Base-by-base conservation (phyloP, 148 eudicot genomes). In the Drosera capensis region DNA sequence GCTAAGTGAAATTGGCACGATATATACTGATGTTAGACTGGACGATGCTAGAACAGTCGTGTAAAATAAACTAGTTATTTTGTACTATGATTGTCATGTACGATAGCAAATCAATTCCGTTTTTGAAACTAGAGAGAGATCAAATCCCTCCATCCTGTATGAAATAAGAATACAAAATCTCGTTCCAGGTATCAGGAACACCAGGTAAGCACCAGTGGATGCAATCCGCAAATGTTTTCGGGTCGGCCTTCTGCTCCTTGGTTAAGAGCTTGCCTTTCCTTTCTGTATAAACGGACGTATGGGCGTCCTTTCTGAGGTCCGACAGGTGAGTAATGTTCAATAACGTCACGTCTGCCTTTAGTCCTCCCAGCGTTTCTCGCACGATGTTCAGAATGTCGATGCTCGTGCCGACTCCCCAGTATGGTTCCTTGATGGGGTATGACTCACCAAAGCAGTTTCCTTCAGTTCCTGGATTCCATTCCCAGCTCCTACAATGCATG, bases 161-260 rank as follows among this genome's bases (percentile, higher is more conserved):
- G 45, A 86, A 38, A 65, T 70, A 65, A 43, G 86, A 79, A 46
- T 82, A 79, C 51, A 87, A 37, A 31, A 87, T 82, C 43, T 87
- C 82, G 48, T 79, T 87, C 96, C 96, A 86, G 3, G 85, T 71
- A 68, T 86, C 96, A 49, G 96, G 96, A 25, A 86, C 85, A 55
- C 96, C 96, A 12, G 96, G 96, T 44, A 87, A 66, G 51, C 96
- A 86, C 96, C 96, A 86, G 52, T 87, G 94, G 25, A 82, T 82
- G 55, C 96, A 87, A 57, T 87, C 96, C 1, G 96, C 96, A 49
- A 48, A 82, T 45, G 57, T 77, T 39, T 68, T 71, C 0, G 96
- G 96, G 59, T 87, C 83, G 0, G 68, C 62, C 59, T 72, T 70
- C 63, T 87, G 86, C 51, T 87, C 82, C 52, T 46, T 74, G 0